Base-by-base conservation (phyloP, 2,329 filamentous ascomycete genomes). In the Periglandula ipomoeae region DNA sequence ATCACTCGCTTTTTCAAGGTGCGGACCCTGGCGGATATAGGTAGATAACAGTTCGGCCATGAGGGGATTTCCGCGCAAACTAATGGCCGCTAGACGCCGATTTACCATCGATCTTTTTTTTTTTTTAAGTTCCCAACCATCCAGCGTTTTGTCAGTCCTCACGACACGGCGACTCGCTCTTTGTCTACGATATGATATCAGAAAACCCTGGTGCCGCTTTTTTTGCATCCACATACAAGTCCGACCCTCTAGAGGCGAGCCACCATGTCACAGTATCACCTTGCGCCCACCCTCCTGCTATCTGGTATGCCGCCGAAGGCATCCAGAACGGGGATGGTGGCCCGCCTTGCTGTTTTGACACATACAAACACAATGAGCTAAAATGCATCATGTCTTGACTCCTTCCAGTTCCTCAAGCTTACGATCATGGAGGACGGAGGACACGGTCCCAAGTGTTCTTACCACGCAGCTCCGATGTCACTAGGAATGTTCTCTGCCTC, bases 381-480 rank as follows among this genome's bases (percentile, higher is more conserved):
- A 20, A 38, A 44, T 30, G 30, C 30, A 35, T 17, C 26, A 17
- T 22, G 27, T 35, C 30, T 30, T 38, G 30, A 20, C 23, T 26
- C 44, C 23, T 37, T 38, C 22, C 30, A 34, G 5, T 24, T 19
- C 37, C 26, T 27, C 37, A 22, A 38, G 11, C 17, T 48, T 23
- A 26, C 15, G 6, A 10, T 34, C 26, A 30, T 30, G 43, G 48
- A 49, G 26, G 15, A 39, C 27, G n/a, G 30, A 42, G 35, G 43
- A 46, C 24, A 24, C 5, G 23, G 45, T 30, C 37, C 45, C 20
- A 34, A 11, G 26, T 27, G 24, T 20, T n/a, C 26, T 5, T 30
- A 19, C 50, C 46, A 46, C n/a, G 17, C 24, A 46, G 23, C 37
- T 51, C 50, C 50, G 46, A 30, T 44, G 27, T 44, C 46, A 48